A percentile compares a stretch with the other conserved stretches of the same genome.
phyloP scores from a whole-genome alignment of 441 rosid species.

The Gossypium davidsonii region DNA sequence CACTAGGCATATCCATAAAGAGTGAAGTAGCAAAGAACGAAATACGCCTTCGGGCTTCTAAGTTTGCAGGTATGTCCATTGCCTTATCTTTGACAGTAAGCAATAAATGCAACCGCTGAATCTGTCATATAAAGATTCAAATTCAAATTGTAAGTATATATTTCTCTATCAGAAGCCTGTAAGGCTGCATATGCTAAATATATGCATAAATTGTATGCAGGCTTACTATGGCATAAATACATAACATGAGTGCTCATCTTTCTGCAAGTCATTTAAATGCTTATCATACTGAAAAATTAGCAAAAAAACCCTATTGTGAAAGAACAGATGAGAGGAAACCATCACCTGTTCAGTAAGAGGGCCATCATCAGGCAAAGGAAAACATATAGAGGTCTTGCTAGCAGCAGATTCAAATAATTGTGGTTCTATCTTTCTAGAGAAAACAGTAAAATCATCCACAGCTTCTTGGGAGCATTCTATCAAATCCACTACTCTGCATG shows the following conservation, averaged over 20 bases:
- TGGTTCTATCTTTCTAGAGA: constrained; percentile 49
- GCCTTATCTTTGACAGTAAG: constrained; percentile 79
- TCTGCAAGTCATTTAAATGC: neutral
- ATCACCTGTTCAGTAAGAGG: constrained; percentile 57
- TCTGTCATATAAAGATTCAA: constrained; percentile 43
- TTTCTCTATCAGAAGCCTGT: neutral
- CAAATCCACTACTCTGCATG: constrained; percentile 51
- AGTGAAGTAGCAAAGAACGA: constrained; percentile 97
- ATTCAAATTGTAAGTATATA: constrained; percentile 15
- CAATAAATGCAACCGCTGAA: constrained; percentile 70
- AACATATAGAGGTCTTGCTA: constrained; percentile 49
- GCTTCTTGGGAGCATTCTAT: constrained; percentile 31
- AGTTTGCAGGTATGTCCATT: constrained; percentile 81
- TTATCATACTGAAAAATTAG: neutral
- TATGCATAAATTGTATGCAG: neutral
- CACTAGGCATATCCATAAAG: constrained; percentile 83
- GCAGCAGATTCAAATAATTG: constrained; percentile 66
- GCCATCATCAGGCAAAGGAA: constrained; percentile 74
- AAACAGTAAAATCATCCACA: constrained; percentile 34
- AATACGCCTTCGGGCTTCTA: constrained; percentile 85
- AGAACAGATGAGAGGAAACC: neutral
- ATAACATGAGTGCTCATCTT: neutral
- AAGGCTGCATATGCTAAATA: neutral
- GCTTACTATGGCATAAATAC: neutral
- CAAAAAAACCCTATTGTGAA: neutral